Evolutionary conservation across 2,329 filamentous ascomycete species (phyloP), one percentile per base, ranked within the genome.

Genomic region (Ophiostoma populinum): DNA sequence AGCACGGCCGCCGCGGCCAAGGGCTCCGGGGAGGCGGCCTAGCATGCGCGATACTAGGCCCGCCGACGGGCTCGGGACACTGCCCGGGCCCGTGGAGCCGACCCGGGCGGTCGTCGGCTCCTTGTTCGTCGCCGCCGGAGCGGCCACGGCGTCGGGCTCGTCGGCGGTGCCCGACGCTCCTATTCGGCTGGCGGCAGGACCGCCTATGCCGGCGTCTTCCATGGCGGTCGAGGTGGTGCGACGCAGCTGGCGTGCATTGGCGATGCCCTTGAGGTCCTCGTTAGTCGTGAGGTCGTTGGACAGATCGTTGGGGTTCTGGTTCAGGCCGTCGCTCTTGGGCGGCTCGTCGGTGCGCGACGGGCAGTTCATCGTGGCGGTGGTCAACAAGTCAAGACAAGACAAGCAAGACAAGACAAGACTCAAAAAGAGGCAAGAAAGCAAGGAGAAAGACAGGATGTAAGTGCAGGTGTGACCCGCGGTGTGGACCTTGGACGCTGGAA

Each of bases 231-330:
- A 29, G 3, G 35, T 25, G 5, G 37, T 20, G 12, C 45, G 46
- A 13, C 49, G 45, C 35, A 47, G 49, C 26, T 45, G 46, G 18
- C 55, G 47, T 16, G 50, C 37, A 37, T 69, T 71, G 32, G 60
- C 62, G 44, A 66, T 56, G 40, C 62, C 59, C 45, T 66, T 63
- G 38, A 73, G 51, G 44, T 71, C 67, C 38, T 63, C 60, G 40
- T 65, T 62, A 11, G 67, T 72, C n/a, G 65, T 68, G 31, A 65
- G 55, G 46, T 72, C 67, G 42, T 61, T 60, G 21, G 65, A 62
- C 32, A 72, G 52, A 7, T 53, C 52, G 43, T 61, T 57, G 9
- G 68, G 69, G 43, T 55, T 70, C 50, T 73, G 68, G 48, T 72
- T 72, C 46, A 58, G 61, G 37, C 56, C 59, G 38, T 56, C 56